Evolutionary conservation across 805 yeast species (phyloP).

Genomic region (Lipomyces lipofer): DNA sequence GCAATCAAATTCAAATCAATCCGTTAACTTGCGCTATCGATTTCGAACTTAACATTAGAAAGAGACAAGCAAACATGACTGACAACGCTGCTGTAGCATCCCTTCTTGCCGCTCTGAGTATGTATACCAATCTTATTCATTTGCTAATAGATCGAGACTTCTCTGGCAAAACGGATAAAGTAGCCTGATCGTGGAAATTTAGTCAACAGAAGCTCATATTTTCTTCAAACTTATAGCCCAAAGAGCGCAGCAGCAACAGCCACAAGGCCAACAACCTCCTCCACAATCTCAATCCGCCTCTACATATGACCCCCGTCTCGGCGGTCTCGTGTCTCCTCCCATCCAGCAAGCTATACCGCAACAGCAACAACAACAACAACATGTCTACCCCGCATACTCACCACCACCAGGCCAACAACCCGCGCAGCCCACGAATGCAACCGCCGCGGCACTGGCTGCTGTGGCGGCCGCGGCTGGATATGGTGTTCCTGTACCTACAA

Average conservation of each 20-base stretch:
- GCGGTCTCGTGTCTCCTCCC: not conserved
- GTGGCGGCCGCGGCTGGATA: conserved; percentile 22
- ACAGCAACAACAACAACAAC: conserved; percentile 16
- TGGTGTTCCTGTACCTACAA: conserved; percentile 19
- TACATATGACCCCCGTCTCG: not conserved
- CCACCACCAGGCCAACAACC: conserved; percentile 1
- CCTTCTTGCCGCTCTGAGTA: conserved; percentile 30
- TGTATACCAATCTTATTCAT: not conserved
- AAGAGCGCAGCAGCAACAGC: conserved; percentile 29
- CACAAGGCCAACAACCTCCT: conserved; percentile 10
- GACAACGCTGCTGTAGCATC: conserved; percentile 31
- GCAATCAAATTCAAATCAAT: too few relatives aligned
- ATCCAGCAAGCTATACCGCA: conserved; percentile 16
- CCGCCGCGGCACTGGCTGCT: conserved; percentile 30
- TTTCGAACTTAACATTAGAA: too few relatives aligned
- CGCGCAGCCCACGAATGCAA: conserved; percentile 8
- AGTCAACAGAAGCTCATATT: not conserved
- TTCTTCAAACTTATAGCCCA: conserved; percentile 17
- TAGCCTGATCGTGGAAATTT: too few relatives aligned
- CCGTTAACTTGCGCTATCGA: not conserved
- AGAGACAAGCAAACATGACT: conserved; percentile 20
- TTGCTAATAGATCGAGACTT: not conserved
- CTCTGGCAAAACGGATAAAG: too few relatives aligned
- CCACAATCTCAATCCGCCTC: conserved; percentile 8
- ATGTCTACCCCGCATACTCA: not conserved